Percentiles rank a stretch among this genome's conserved stretches.
Evolutionary conservation across 163 green algal genomes (phyloP).

Genomic region (Chlamydomonas reinhardtii): DNA sequence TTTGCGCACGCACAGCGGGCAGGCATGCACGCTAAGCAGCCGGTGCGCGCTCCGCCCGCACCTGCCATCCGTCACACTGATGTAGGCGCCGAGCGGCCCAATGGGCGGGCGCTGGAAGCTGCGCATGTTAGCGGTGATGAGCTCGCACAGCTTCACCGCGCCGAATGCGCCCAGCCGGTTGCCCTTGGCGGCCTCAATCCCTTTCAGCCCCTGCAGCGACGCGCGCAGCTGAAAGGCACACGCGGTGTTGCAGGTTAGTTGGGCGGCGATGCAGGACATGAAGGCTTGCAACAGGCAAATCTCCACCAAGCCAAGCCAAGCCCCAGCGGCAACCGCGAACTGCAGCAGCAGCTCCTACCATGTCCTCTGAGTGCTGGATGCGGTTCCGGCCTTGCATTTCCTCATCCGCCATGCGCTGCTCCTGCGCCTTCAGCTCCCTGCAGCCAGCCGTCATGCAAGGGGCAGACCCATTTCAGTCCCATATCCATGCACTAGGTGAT

Average conservation of each 20-base stretch:
- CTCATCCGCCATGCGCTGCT: neutral
- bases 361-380: neutral
- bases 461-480: too few relatives aligned
- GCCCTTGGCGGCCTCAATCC: neutral
- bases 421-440: neutral
- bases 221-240: neutral
- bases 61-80: conserved; percentile 24
- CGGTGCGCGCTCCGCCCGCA: neutral
- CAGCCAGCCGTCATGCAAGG: too few relatives aligned
- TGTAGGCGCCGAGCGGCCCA: conserved; percentile 56
- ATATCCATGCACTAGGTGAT: too few relatives aligned
- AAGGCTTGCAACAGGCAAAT: too few relatives aligned
- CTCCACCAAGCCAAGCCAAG: too few relatives aligned
- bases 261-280: neutral
- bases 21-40: too few relatives aligned
- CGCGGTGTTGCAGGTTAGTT: neutral
- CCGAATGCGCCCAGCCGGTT: conserved; percentile 53
- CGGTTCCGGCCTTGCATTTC: too few relatives aligned
- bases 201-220: neutral
- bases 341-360: neutral
- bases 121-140: conserved; percentile 25
- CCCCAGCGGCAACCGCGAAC: too few relatives aligned
- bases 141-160: neutral
- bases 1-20: too few relatives aligned
- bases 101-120: conserved; percentile 53